Evolutionary conservation across 306 rosid species (phyloP).

Genomic region (Malus domestica): DNA sequence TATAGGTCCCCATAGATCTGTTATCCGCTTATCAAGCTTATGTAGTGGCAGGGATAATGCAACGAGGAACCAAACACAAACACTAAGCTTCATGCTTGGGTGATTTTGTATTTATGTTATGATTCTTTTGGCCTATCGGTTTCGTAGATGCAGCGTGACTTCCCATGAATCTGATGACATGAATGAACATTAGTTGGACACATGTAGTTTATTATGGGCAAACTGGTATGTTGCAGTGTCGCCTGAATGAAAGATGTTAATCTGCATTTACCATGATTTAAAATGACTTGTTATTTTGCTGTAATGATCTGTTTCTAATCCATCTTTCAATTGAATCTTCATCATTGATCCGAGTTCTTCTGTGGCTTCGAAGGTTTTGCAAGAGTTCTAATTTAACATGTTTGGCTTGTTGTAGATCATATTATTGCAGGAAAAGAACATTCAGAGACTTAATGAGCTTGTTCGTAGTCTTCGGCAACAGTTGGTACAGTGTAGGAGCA

Average conservation of each 20-base stretch:
- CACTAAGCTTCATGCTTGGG: not conserved
- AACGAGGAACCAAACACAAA: not conserved
- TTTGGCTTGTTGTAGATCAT: conserved; percentile 40
- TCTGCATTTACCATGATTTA: not conserved
- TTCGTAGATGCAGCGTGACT: not conserved
- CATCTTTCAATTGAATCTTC: not conserved
- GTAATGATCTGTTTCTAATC: not conserved
- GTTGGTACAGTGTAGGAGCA: conserved; percentile 52
- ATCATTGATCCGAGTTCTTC: not conserved
- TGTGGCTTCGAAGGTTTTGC: not conserved
- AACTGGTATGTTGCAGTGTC: not conserved
- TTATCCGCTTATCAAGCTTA: not conserved
- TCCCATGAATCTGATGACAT: not conserved
- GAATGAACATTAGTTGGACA: not conserved
- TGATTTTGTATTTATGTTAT: not conserved
- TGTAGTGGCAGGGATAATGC: not conserved
- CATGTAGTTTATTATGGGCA: not conserved
- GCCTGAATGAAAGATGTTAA: not conserved
- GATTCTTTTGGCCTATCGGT: not conserved
- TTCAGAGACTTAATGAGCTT: conserved; percentile 58
- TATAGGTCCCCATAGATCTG: not conserved
- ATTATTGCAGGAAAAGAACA: conserved; percentile 67
- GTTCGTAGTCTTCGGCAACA: conserved; percentile 63
- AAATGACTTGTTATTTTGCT: not conserved
- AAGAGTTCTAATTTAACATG: conserved; percentile 9